phyloP scores from a whole-genome alignment of 257 asterid species.

The Pogostemon cablin region DNA sequence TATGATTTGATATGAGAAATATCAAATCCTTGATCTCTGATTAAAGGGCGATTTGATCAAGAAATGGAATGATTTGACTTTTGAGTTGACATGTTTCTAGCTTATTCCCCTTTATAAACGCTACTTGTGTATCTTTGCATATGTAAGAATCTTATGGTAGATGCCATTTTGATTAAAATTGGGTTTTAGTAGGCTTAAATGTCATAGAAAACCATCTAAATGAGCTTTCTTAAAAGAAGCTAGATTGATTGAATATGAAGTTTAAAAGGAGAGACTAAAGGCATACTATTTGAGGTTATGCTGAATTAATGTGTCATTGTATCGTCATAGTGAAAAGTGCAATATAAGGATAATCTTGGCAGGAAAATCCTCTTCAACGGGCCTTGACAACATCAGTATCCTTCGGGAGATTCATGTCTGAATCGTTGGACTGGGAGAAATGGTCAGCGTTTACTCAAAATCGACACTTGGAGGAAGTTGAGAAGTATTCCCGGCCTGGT shows the following conservation, averaged over 20 bases:
- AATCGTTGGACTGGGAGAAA: constrained; percentile 81
- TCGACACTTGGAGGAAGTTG: constrained; percentile 79
- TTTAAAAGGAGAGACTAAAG: neutral
- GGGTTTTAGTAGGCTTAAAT: constrained; percentile 5
- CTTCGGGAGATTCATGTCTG: constrained; percentile 85
- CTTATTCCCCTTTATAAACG: too few relatives aligned
- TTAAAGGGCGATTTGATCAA: neutral
- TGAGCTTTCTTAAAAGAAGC: constrained; percentile 8
- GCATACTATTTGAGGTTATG: neutral
- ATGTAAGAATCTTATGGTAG: neutral
- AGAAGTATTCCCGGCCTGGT: constrained; percentile 82
- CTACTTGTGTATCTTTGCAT: neutral
- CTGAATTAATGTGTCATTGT: neutral
- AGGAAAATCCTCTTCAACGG: constrained; percentile 68
- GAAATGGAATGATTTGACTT: neutral
- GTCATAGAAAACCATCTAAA: constrained; percentile 17
- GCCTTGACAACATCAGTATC: constrained; percentile 81
- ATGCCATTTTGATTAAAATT: neutral
- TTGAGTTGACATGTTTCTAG: neutral
- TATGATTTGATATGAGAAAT: neutral
- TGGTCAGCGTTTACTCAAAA: constrained; percentile 87
- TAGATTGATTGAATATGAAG: constrained; percentile 9
- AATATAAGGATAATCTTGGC: constrained; percentile 30
- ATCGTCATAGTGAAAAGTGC: neutral
- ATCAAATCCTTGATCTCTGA: neutral